Evolutionary conservation across 2,329 filamentous ascomycete species (phyloP), one percentile per base, ranked within the genome.

Genomic region (Karstenula rhodostoma): DNA sequence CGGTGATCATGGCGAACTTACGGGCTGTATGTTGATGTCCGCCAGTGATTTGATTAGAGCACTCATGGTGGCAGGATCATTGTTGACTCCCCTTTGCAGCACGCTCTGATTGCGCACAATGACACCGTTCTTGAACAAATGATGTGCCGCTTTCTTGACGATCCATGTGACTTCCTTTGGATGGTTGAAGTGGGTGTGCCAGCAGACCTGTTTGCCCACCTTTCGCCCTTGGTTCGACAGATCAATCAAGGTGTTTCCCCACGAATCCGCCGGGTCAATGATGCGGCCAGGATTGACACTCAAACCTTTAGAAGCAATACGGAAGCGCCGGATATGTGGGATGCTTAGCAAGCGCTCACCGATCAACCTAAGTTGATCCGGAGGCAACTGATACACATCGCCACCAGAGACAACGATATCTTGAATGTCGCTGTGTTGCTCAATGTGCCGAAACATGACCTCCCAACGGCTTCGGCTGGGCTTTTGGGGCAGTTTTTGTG

Each of bases 171-270:
- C 84, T 71, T 89, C 87, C 40, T 81, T 81, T 0, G 86, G 83
- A 63, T 89, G 86, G 66, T 89, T 89, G 75, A 89, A 87, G 67
- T 90, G 88, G 0, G 87, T 90, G 69, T 90, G 87, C 56, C 89
- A 76, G 4, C 86, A 87, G 64, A 89, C 82, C 53, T 85, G 80
- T 70, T 89, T 89, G 5, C 86, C 86, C 25, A 82, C 79, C 51
- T 74, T 69, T 57, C 82, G 81, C 3, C 85, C 87, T 58, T 78
- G 75, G 50, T 84, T 79, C 0, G 83, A 82, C 1, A 90, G 72
- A 4, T 77, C 77, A 29, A 87, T 80, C 46, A 89, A 74, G 1
- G 83, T 79, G 3, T 82, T 74, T 1, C 81, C 78, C 87, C 87
- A 90, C 4, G 67, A 67, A 65, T 89, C 87, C 0, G 71, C 69